Evolutionary conservation across 2,329 filamentous ascomycete genomes (phyloP).

Genomic region (Endothia cerciana): DNA sequence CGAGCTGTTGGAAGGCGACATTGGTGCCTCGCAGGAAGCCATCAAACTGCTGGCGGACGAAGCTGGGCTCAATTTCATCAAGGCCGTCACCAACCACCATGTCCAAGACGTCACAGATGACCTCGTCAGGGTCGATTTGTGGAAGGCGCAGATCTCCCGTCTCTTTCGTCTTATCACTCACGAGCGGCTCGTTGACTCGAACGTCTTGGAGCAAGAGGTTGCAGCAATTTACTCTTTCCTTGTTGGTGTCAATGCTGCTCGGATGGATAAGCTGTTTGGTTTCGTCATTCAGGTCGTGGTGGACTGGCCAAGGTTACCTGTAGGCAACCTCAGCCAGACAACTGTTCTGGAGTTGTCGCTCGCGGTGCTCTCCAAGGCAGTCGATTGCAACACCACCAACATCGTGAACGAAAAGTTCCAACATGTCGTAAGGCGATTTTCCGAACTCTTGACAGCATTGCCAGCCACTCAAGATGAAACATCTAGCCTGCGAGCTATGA

Average conservation of each 20-base stretch:
- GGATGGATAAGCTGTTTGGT: slow-evolving; percentile 38
- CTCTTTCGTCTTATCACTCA: slow-evolving; percentile 44
- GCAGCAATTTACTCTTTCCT: slow-evolving; percentile 41
- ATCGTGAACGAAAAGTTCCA: slow-evolving; percentile 28
- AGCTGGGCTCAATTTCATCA: slow-evolving; percentile 26
- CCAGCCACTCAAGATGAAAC: not conserved
- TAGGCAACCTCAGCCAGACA: slow-evolving; percentile 23
- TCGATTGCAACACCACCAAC: slow-evolving; percentile 31
- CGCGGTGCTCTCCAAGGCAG: slow-evolving; percentile 27
- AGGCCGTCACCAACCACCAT: not conserved
- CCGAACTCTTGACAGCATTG: not conserved
- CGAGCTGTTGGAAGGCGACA: slow-evolving; percentile 38
- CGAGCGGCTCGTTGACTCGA: slow-evolving; percentile 40
- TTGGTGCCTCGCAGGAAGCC: slow-evolving; percentile 36
- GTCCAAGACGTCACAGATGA: not conserved
- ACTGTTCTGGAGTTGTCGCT: slow-evolving; percentile 29
- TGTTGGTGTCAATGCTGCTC: slow-evolving; percentile 38
- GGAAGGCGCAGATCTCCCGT: slow-evolving; percentile 34
- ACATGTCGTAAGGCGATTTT: slow-evolving; percentile 3
- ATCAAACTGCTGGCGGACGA: slow-evolving; percentile 28
- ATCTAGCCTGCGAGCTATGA: slow-evolving; percentile 19
- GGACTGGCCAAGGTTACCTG: not conserved
- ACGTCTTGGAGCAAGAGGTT: slow-evolving; percentile 44
- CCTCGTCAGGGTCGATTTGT: slow-evolving; percentile 3
- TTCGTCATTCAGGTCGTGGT: slow-evolving; percentile 33